phyloP scores from a whole-genome alignment of 2,329 filamentous ascomycete genomes.

The Pseudogymnoascus sp. region DNA sequence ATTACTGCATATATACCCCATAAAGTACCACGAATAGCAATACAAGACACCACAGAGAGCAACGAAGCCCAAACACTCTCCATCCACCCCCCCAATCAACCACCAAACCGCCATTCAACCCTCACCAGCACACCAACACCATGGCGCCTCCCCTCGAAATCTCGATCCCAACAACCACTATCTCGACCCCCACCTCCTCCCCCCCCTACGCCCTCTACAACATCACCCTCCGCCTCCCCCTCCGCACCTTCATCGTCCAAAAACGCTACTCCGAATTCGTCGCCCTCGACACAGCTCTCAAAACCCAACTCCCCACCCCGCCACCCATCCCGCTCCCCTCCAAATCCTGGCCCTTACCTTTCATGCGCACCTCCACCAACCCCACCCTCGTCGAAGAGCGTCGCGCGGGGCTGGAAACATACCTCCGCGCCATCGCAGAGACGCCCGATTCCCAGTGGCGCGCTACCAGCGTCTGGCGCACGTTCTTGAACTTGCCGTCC shows the following conservation, averaged over 20 bases:
- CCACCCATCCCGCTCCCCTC: constrained; percentile 63
- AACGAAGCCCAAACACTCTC: neutral
- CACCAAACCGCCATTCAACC: neutral
- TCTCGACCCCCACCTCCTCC: constrained; percentile 40
- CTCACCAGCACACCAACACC: neutral
- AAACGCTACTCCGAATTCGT: constrained; percentile 80
- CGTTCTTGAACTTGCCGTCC: constrained; percentile 62
- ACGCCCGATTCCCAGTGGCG: constrained; percentile 69
- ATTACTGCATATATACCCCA: constrained; percentile 4
- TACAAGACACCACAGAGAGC: neutral
- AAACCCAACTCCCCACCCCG: constrained; percentile 47
- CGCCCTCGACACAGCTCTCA: constrained; percentile 54
- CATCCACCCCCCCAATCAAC: neutral
- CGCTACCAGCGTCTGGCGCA: constrained; percentile 61
- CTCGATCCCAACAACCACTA: constrained; percentile 56
- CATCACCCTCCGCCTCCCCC: constrained; percentile 65
- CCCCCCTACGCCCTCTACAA: constrained; percentile 67
- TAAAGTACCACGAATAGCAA: neutral
- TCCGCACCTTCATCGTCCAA: constrained; percentile 65
- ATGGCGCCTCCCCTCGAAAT: constrained; percentile 61
- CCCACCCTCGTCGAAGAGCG: constrained; percentile 62
- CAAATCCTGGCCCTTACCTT: constrained; percentile 55
- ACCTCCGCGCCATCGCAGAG: constrained; percentile 63
- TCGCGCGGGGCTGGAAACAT: constrained; percentile 58
- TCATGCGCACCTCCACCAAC: constrained; percentile 62